Conservation (phyloP, 2,329 filamentous ascomycete species). For the Elsinoe necatrix region DNA sequence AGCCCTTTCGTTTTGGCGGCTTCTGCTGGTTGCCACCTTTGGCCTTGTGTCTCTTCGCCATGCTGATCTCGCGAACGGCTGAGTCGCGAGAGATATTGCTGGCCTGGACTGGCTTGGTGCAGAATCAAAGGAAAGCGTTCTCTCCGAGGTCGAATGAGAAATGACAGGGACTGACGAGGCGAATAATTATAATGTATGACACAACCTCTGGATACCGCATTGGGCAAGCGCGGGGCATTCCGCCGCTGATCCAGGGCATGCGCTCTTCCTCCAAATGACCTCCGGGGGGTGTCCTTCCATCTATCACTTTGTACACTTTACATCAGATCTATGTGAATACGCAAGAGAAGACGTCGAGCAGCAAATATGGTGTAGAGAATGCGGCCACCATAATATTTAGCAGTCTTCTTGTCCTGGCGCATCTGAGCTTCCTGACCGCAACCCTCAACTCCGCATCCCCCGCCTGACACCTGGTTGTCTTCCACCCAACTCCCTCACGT, state of each 20-base stretch:
- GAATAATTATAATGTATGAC: conserved; percentile 13
- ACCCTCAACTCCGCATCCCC: conserved; percentile 3
- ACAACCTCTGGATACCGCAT: conserved; percentile 3
- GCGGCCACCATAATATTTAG: no score
- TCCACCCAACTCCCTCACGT: not conserved
- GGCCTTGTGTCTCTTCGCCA: conserved; percentile 21
- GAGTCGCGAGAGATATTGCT: not conserved
- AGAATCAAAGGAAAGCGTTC: no score
- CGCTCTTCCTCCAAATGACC: conserved; percentile 9
- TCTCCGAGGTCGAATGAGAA: not conserved
- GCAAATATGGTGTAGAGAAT: not conserved
- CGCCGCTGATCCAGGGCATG: conserved; percentile 7
- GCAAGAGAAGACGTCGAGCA: not conserved
- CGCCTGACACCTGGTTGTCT: not conserved
- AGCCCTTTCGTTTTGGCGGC: conserved; percentile 14
- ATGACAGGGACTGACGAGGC: not conserved
- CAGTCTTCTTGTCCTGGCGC: not conserved
- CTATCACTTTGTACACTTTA: not conserved
- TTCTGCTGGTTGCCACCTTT: conserved; percentile 20
- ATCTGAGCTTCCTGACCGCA: not conserved
- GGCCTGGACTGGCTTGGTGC: no score
- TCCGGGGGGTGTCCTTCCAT: not conserved
- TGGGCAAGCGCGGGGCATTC: conserved; percentile 3
- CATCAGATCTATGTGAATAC: not conserved
- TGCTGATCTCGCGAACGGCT: not conserved